Evolutionary conservation across 495 filamentous ascomycete genomes (phyloP).

Genomic region (Cercophora scortea): DNA sequence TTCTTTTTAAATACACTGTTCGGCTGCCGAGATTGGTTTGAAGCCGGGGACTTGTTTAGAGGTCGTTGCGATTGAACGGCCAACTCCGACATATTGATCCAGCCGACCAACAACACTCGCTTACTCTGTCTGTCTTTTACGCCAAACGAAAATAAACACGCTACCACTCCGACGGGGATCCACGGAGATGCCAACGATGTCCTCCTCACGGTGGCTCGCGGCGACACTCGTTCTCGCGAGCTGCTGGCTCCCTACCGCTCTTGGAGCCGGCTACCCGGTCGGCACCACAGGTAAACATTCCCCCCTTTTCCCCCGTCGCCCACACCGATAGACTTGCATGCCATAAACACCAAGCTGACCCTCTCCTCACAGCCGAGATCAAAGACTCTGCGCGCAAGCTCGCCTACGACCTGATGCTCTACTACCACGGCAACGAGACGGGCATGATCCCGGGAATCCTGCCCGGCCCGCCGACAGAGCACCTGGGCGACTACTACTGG

Average conservation of each 20-base stretch:
- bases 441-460: conserved; percentile 61
- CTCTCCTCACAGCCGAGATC: conserved; percentile 45
- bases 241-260: conserved; percentile 9
- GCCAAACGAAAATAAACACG: too few relatives aligned
- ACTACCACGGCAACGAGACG: conserved; percentile 55
- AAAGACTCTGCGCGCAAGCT: conserved; percentile 52
- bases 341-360: conserved; percentile 5
- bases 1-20: too few relatives aligned
- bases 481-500: conserved; percentile 51
- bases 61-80: too few relatives aligned
- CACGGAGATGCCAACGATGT: background rate
- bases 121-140: too few relatives aligned
- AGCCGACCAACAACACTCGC: too few relatives aligned
- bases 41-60: too few relatives aligned
- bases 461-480: conserved; percentile 39
- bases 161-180: background rate
- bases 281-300: conserved; percentile 15
- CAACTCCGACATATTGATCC: too few relatives aligned
- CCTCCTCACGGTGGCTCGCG: conserved; percentile 11
- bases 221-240: conserved; percentile 8
- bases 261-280: conserved; percentile 17
- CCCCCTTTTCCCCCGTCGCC: background rate
- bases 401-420: conserved; percentile 56
- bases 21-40: too few relatives aligned
- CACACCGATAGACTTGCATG: background rate